phyloP scores from a whole-genome alignment of 2,329 filamentous ascomycete genomes.

The Botrytis deweyae region DNA sequence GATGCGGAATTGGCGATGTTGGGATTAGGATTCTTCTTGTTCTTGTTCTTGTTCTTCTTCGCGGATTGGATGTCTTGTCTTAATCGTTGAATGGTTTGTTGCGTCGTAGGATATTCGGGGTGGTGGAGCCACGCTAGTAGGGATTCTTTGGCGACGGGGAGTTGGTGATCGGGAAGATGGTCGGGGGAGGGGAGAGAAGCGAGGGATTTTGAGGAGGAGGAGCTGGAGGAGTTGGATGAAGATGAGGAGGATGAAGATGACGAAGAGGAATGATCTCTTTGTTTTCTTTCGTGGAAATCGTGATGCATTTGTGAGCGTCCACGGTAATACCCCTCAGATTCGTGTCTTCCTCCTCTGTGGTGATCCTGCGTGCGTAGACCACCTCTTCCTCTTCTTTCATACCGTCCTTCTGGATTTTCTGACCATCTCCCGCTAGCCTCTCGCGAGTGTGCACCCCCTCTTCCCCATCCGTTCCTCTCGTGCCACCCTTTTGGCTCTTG shows the following conservation, averaged over 20 bases:
- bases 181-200: conserved; percentile 56
- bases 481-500: not conserved
- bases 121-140: conserved; percentile 51
- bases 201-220: conserved; percentile 43
- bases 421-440: conserved; percentile 11
- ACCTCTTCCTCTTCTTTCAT: conserved; percentile 20
- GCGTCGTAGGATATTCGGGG: conserved; percentile 51
- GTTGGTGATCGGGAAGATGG: conserved; percentile 49
- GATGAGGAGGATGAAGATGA: conserved; percentile 34
- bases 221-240: conserved; percentile 42
- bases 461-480: conserved; percentile 19
- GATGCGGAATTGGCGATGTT: not conserved
- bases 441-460: not conserved
- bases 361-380: not conserved
- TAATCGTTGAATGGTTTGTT: conserved; percentile 45
- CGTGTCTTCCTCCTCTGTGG: conserved; percentile 15
- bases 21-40: conserved; percentile 6
- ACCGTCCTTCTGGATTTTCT: not conserved
- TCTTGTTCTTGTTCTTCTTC: conserved; percentile 30
- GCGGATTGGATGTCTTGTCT: conserved; percentile 47
- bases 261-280: conserved; percentile 26
- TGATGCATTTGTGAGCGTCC: conserved; percentile 1
- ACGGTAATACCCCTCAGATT: conserved; percentile 8
- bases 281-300: conserved; percentile 18
- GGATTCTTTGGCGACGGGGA: conserved; percentile 47